These are phyloP conservation scores for Mycena haematopus DNA, from an alignment of 768 basidiomycete genomes.

Conservation along the genomic window DNA sequence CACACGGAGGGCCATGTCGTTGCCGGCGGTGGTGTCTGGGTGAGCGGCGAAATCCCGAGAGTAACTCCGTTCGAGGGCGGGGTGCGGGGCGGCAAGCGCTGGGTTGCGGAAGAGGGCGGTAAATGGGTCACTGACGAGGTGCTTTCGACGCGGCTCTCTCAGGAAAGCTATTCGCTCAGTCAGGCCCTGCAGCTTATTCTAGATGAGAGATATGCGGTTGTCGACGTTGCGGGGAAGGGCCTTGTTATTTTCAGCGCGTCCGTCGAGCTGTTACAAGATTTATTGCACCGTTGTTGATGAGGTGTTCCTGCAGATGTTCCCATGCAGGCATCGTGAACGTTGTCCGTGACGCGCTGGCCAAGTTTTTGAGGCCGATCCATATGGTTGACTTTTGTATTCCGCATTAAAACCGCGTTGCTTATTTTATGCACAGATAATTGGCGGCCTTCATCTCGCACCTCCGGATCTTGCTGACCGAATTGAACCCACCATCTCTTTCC, in stretches of 20 bases:
- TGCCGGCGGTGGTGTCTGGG: constrained; percentile 67
- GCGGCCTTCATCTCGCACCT: constrained; percentile 84
- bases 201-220: constrained; percentile 81
- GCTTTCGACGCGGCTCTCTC: constrained; percentile 12
- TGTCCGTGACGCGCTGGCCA: constrained; percentile 67
- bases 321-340: constrained; percentile 91
- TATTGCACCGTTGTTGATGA: neutral
- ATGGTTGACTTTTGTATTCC: constrained; percentile 54
- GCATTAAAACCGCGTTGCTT: neutral
- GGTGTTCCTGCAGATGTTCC: constrained; percentile 51
- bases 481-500: constrained; percentile 71
- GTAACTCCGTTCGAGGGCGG: constrained; percentile 73
- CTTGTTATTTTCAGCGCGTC: constrained; percentile 85
- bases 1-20: constrained; percentile 69
- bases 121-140: constrained; percentile 66
- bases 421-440: constrained; percentile 59
- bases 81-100: constrained; percentile 70
- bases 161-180: constrained; percentile 1
- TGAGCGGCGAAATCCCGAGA: constrained; percentile 84
- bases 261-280: constrained; percentile 38
- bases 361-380: constrained; percentile 71
- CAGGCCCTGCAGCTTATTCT: constrained; percentile 61
- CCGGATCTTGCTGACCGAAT: constrained; percentile 70
- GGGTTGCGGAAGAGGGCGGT: constrained; percentile 49
- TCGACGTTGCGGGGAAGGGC: constrained; percentile 85